Evolutionary conservation across 208 protist species (phyloP), one percentile per base, ranked within the genome.

Genomic region (Trypanosoma caninum): DNA sequence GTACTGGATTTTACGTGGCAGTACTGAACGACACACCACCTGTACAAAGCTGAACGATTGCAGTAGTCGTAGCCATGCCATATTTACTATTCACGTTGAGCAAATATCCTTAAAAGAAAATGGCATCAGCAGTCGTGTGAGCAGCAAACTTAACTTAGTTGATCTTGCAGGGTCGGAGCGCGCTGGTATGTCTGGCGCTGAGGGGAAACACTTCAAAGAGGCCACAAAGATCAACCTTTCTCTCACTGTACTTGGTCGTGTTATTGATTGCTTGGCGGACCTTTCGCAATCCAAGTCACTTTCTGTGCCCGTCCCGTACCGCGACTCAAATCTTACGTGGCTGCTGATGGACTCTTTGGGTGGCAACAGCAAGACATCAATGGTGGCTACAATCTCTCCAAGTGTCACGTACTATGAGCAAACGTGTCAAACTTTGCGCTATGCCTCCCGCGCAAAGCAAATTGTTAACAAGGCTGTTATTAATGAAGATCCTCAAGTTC

Each of bases 91-190:
- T 55, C 73, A 88, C 65, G 74, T 91, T 53, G 55, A 84, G 52
- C 84, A 88, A 65, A 59, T 89, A 18, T 75, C 58, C 37, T 63
- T 93, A n/a, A 73, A 85, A 48, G 79, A 86, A 23, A 50, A 51
- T 38, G 74, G 82, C 65, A 78, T 70, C 67, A 65, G 69, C 23
- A 61, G 53, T 41, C 66, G 77, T 48, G 79, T 83, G 38, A 78
- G 62, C 31, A 88, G 87, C 69, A 92, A 93, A 66, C 65, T 95
- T 34, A 97, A 97, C 65, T 80, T 98, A 22, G 84, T 97, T 33
- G 95, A 98, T 69, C 83, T 98, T 33, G 95, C 95, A 2, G 95
- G 95, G 2, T 96, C 87, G 1, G 95, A 98, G 69, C 77, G 94
- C 30, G 83, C 86, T 20, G 87, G 77, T 8, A 79, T 72, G 4